Percentiles rank a stretch among this genome's conserved stretches.
These are phyloP conservation scores for Trichoderma asperellum DNA, from an alignment of 2,329 filamentous ascomycete species.

Conservation along the genomic window DNA sequence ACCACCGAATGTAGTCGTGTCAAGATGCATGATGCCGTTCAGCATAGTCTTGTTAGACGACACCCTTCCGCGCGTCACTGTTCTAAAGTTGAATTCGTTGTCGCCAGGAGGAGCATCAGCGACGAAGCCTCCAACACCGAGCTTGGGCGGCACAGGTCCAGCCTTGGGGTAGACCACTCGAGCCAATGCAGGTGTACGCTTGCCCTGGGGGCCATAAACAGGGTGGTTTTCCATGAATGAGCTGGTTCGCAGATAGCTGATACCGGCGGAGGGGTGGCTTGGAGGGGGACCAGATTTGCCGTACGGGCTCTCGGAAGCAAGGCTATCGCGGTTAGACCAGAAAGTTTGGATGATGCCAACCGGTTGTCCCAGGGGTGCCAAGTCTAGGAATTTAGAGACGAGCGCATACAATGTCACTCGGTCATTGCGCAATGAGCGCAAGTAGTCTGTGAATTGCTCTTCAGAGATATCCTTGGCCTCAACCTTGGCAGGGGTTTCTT, in stretches of 20 bases:
- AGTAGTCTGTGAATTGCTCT: slow-evolving; percentile 54
- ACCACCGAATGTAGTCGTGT: slow-evolving; percentile 55
- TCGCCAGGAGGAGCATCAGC: slow-evolving; percentile 48
- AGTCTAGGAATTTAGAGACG: slow-evolving; percentile 65
- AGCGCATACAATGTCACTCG: slow-evolving; percentile 55
- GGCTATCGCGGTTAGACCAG: slow-evolving; percentile 35
- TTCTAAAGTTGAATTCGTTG: slow-evolving; percentile 47
- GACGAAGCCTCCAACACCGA: slow-evolving; percentile 62
- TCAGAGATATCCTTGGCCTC: slow-evolving; percentile 51
- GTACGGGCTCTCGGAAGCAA: slow-evolving; percentile 49
- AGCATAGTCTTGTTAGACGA: slow-evolving; percentile 36
- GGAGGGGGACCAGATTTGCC: slow-evolving; percentile 59
- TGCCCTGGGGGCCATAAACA: slow-evolving; percentile 61
- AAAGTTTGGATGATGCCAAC: slow-evolving; percentile 38
- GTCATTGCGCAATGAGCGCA: slow-evolving; percentile 58
- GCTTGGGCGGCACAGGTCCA: slow-evolving; percentile 43
- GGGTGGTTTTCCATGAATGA: slow-evolving; percentile 63
- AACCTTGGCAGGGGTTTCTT: slow-evolving; percentile 37
- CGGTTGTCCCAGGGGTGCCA: slow-evolving; percentile 55
- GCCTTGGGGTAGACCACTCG: slow-evolving; percentile 55
- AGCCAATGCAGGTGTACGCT: slow-evolving; percentile 53
- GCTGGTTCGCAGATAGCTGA: slow-evolving; percentile 63
- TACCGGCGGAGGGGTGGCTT: slow-evolving; percentile 64
- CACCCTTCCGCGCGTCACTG: slow-evolving; percentile 30
- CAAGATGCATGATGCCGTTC: slow-evolving; percentile 47